phyloP scores from a whole-genome alignment of 345 rosid species.

The Acer yangbiense region DNA sequence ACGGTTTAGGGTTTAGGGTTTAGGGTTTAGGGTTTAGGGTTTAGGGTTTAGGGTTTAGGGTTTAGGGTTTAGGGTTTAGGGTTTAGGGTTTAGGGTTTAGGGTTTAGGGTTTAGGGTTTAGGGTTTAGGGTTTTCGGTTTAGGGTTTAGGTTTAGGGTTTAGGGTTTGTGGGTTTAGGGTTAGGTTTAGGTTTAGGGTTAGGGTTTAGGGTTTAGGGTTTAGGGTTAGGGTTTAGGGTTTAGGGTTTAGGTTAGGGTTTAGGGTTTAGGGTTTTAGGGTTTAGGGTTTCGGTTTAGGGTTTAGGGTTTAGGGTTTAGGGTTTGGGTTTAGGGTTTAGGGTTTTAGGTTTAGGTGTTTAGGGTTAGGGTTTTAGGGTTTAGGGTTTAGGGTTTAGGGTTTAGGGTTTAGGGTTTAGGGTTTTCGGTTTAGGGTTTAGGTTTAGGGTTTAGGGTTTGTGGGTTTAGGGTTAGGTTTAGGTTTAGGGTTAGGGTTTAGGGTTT shows the following conservation, averaged over 20 bases:
- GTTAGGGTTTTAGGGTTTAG: too few species aligned
- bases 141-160: conserved; percentile 11
- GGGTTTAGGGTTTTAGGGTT: conserved; percentile 24
- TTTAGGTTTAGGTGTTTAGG: neutral
- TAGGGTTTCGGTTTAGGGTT: conserved; percentile 17
- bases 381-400: too few species aligned
- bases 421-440: too few species aligned
- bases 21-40: conserved; percentile 29
- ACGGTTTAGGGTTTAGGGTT: conserved; percentile 33
- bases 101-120: conserved; percentile 35
- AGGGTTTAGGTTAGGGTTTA: conserved; percentile 22
- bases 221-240: conserved; percentile 26
- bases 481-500: too few species aligned
- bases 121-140: conserved; percentile 35
- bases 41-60: conserved; percentile 32
- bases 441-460: too few species aligned
- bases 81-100: neutral
- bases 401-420: too few species aligned
- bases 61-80: conserved; percentile 31
- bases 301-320: conserved; percentile 23
- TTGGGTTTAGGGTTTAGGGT: conserved; percentile 13
- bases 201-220: conserved; percentile 27
- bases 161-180: conserved; percentile 25
- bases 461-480: too few species aligned
- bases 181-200: conserved; percentile 31